A percentile compares a stretch with the other conserved stretches of the same genome.
phyloP scores from a whole-genome alignment of 352 stramenopile genomes.

The Globisporangium carolinianum region DNA sequence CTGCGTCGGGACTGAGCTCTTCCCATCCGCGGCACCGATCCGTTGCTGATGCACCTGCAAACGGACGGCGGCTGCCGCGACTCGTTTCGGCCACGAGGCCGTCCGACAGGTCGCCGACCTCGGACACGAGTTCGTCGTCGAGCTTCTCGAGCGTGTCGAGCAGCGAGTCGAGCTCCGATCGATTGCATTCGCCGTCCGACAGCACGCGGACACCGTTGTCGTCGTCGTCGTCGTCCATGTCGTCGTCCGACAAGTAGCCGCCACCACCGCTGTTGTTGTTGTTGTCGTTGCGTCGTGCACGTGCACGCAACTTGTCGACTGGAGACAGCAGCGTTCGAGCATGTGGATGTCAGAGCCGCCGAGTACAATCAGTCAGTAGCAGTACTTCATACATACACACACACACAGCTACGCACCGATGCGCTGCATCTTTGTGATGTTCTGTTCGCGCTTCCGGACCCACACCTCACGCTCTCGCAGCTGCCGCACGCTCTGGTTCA shows the following conservation, averaged over 20 bases:
- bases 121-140: conserved; percentile 17
- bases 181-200: conserved; percentile 9
- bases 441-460: conserved; percentile 39
- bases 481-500: conserved; percentile 42
- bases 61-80: not conserved
- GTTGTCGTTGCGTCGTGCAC: conserved; percentile 6
- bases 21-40: conserved; percentile 9
- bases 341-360: not conserved
- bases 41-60: not conserved
- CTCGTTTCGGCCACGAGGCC: conserved; percentile 2
- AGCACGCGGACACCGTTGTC: not conserved
- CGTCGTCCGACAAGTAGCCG: conserved; percentile 6
- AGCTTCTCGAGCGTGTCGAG: conserved; percentile 17
- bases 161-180: conserved; percentile 14
- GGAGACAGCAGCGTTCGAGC: not conserved
- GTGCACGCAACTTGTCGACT: conserved; percentile 10
- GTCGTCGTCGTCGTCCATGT: conserved; percentile 3
- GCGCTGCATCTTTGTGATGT: conserved; percentile 31
- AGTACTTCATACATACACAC: not conserved
- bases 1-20: conserved; percentile 1
- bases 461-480: conserved; percentile 40
- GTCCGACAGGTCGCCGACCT: conserved; percentile 16
- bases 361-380: not conserved
- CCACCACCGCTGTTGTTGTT: conserved; percentile 1
- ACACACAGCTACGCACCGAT: conserved; percentile 11